Conservation (phyloP, 2,329 filamentous ascomycete genomes). For the Sordariomycetes sp. region DNA sequence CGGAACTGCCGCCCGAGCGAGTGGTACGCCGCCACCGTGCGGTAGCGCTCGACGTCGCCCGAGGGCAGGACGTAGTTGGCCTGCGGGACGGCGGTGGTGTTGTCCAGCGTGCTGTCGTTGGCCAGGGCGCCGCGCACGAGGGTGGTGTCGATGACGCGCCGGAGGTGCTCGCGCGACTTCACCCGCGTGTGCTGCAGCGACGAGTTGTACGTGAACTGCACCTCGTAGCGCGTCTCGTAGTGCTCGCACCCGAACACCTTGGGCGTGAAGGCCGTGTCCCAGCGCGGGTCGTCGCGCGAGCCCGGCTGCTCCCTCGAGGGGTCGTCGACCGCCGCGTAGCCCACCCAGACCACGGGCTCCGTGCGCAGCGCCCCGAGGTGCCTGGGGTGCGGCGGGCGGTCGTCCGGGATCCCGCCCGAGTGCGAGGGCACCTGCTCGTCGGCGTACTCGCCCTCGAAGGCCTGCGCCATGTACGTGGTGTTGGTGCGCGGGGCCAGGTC, state of each 20-base stretch:
- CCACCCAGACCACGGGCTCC: conserved; percentile 24
- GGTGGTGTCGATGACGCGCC: conserved; percentile 17
- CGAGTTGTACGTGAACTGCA: conserved; percentile 16
- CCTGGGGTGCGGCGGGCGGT: conserved; percentile 11
- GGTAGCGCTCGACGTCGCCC: conserved; percentile 13
- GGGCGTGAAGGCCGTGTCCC: conserved; percentile 18
- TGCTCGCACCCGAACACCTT: conserved; percentile 23
- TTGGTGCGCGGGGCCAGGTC: conserved; percentile 17
- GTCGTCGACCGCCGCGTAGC: conserved; percentile 16
- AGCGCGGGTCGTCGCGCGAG: conserved; percentile 12
- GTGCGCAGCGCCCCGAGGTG: conserved; percentile 21
- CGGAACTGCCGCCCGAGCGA: conserved; percentile 18
- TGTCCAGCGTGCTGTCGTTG: conserved; percentile 21
- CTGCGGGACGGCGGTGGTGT: conserved; percentile 15
- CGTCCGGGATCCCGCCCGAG: conserved; percentile 15
- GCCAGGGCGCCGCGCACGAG: conserved; percentile 10
- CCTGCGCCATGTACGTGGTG: conserved; percentile 18
- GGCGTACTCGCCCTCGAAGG: conserved; percentile 17
- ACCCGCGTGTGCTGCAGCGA: conserved; percentile 14
- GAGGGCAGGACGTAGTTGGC: conserved; percentile 16
- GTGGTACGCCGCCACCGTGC: conserved; percentile 19
- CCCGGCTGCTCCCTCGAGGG: conserved; percentile 10
- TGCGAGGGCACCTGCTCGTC: conserved; percentile 12
- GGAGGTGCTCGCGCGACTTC: conserved; percentile 10
- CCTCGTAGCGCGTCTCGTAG: conserved; percentile 20